phyloP scores from a whole-genome alignment of 2,329 filamentous ascomycete species.

The Colletotrichum sp. region DNA sequence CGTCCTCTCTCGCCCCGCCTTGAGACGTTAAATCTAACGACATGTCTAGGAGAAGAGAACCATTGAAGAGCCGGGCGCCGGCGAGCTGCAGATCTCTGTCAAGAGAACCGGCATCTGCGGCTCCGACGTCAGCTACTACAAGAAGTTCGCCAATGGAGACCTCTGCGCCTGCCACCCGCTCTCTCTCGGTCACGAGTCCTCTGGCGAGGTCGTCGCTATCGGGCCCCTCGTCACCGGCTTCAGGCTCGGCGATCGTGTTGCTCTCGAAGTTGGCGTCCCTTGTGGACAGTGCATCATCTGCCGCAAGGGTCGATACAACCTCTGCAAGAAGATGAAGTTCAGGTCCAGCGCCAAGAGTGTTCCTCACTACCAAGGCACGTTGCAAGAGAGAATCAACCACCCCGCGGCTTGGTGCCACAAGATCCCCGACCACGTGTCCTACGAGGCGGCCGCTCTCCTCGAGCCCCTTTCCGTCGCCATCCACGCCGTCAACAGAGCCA shows the following conservation, averaged over 20 bases:
- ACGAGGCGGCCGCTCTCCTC: constrained; percentile 63
- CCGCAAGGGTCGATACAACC: constrained; percentile 61
- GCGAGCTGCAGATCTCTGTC: constrained; percentile 69
- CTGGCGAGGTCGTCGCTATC: constrained; percentile 61
- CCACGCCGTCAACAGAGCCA: constrained; percentile 63
- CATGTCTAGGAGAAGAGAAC: constrained; percentile 51
- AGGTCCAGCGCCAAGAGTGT: constrained; percentile 66
- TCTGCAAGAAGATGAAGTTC: constrained; percentile 67
- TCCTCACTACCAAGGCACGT: constrained; percentile 67
- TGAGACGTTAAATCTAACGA: constrained; percentile 21
- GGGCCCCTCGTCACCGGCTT: constrained; percentile 58
- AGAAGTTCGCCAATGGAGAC: constrained; percentile 74
- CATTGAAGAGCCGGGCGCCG: constrained; percentile 49
- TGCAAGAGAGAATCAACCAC: constrained; percentile 68
- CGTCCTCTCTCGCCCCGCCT: constrained; percentile 1
- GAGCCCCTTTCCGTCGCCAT: constrained; percentile 68
- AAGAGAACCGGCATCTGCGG: constrained; percentile 72
- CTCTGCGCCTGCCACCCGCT: constrained; percentile 69
- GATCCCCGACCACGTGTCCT: constrained; percentile 65
- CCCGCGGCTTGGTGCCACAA: constrained; percentile 67
- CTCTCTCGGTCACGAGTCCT: constrained; percentile 68
- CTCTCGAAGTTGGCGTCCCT: constrained; percentile 61
- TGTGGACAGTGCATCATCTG: constrained; percentile 58
- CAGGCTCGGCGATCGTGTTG: constrained; percentile 60
- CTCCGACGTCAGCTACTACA: constrained; percentile 74